Conservation (phyloP, 768 basidiomycete species). For the Leccinum boreale region DNA sequence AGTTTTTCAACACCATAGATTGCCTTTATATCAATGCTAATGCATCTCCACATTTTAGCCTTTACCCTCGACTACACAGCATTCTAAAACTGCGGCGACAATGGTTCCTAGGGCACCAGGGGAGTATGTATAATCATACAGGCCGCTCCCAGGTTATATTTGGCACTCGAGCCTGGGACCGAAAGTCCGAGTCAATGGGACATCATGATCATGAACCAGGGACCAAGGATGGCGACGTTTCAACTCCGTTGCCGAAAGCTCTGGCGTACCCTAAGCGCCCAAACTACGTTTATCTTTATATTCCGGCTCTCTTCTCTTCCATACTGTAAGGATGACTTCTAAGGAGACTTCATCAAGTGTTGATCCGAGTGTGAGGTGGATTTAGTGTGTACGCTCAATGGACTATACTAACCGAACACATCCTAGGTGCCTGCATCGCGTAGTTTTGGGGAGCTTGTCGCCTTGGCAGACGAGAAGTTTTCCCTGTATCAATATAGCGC, state of each 20-base stretch:
- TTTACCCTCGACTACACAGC: too few species aligned
- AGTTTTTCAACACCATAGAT: too few species aligned
- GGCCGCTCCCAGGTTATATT: neutral
- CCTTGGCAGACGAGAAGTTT: conserved; percentile 7
- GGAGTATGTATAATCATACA: too few species aligned
- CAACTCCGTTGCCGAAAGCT: neutral
- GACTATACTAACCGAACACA: neutral
- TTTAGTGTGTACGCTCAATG: neutral
- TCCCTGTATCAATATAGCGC: conserved; percentile 12
- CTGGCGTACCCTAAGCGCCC: neutral
- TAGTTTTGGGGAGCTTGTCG: conserved; percentile 18
- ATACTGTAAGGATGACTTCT: neutral
- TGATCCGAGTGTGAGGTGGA: conserved; percentile 2
- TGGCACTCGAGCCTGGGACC: neutral
- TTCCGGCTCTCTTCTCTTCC: neutral
- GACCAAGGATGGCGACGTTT: neutral
- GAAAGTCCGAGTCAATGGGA: too few species aligned
- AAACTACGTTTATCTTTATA: neutral
- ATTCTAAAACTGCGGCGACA: too few species aligned
- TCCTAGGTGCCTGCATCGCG: conserved; percentile 16
- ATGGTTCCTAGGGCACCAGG: too few species aligned
- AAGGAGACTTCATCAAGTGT: neutral
- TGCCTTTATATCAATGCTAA: too few species aligned
- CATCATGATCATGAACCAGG: neutral
- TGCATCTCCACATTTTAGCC: too few species aligned